Conservation (phyloP, 352 stramenopile genomes). For the Phytophthora tentaculata region DNA sequence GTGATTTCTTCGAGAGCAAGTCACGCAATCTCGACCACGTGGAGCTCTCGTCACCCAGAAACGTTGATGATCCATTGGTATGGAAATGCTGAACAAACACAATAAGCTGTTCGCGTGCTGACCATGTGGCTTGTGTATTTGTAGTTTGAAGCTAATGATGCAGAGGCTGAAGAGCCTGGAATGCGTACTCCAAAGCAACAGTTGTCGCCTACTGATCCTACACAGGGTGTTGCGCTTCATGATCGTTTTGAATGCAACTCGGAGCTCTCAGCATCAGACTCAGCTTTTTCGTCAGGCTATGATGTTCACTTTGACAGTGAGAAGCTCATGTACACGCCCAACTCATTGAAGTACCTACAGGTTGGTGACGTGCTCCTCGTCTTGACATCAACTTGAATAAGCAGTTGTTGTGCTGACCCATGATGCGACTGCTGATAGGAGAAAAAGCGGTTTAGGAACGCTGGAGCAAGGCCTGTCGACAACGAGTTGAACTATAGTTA, state of each 20-base stretch:
- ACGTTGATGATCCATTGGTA: slow-evolving; percentile 29
- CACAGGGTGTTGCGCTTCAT: slow-evolving; percentile 23
- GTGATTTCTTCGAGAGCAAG: slow-evolving; percentile 75
- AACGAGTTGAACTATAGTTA: slow-evolving; percentile 11
- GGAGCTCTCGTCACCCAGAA: slow-evolving; percentile 61
- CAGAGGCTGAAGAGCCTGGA: slow-evolving; percentile 1
- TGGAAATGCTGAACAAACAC: background rate
- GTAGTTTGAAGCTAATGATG: slow-evolving; percentile 22
- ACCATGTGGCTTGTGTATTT: slow-evolving; percentile 6
- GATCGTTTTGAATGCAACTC: slow-evolving; percentile 34
- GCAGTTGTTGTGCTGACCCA: slow-evolving; percentile 9
- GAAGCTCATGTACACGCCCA: slow-evolving; percentile 64
- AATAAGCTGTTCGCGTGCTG: background rate
- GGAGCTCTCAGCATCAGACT: slow-evolving; percentile 48
- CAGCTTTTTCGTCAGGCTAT: slow-evolving; percentile 68
- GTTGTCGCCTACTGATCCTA: slow-evolving; percentile 21
- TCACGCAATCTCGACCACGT: slow-evolving; percentile 79
- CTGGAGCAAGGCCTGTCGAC: background rate
- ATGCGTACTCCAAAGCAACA: slow-evolving; percentile 20
- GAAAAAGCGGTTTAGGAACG: slow-evolving; percentile 29
- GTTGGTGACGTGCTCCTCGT: slow-evolving; percentile 27
- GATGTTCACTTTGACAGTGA: slow-evolving; percentile 70
- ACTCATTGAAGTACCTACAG: slow-evolving; percentile 77
- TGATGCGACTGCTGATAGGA: slow-evolving; percentile 25
- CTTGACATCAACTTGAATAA: background rate